phyloP scores from a whole-genome alignment of 2,329 filamentous ascomycete genomes.

The Penicillium sp. region DNA sequence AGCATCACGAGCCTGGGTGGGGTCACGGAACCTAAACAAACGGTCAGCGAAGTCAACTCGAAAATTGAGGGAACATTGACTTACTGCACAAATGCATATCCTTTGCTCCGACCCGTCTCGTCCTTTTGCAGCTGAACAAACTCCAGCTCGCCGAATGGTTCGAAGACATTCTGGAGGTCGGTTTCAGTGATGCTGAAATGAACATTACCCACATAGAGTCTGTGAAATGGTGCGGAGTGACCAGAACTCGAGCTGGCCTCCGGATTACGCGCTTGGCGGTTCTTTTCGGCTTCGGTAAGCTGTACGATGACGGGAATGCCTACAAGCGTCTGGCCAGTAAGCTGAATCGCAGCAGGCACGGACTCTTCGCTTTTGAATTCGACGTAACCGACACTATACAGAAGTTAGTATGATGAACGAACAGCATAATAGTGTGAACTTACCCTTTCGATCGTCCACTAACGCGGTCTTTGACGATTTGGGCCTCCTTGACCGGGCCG shows the following conservation, averaged over 20 bases:
- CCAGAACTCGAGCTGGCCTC: conserved; percentile 66
- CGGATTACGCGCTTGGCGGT: conserved; percentile 85
- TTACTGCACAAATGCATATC: conserved; percentile 98
- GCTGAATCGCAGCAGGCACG: conserved; percentile 87
- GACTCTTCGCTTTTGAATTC: conserved; percentile 97
- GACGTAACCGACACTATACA: conserved; percentile 87
- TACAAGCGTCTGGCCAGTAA: conserved; percentile 97
- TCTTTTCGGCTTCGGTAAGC: conserved; percentile 98
- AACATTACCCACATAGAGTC: conserved; percentile 98
- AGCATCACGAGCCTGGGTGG: conserved; percentile 86
- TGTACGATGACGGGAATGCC: conserved; percentile 98
- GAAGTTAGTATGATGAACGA: neutral
- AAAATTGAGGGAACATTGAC: conserved; percentile 39
- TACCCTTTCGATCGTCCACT: conserved; percentile 97
- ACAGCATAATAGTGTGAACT: conserved; percentile 33
- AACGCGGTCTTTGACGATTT: conserved; percentile 97
- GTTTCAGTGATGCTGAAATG: conserved; percentile 98
- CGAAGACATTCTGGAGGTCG: conserved; percentile 93
- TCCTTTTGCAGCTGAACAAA: conserved; percentile 98
- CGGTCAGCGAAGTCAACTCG: conserved; percentile 36
- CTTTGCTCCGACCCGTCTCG: conserved; percentile 82
- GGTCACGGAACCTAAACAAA: conserved; percentile 73
- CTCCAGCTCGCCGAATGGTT: conserved; percentile 95
- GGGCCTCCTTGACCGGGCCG: conserved; percentile 90
- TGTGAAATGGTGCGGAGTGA: conserved; percentile 90